A percentile compares a stretch with the other conserved stretches of the same genome.
Evolutionary conservation across 331 rosid genomes (phyloP).

Genomic region (Saraca asoca): DNA sequence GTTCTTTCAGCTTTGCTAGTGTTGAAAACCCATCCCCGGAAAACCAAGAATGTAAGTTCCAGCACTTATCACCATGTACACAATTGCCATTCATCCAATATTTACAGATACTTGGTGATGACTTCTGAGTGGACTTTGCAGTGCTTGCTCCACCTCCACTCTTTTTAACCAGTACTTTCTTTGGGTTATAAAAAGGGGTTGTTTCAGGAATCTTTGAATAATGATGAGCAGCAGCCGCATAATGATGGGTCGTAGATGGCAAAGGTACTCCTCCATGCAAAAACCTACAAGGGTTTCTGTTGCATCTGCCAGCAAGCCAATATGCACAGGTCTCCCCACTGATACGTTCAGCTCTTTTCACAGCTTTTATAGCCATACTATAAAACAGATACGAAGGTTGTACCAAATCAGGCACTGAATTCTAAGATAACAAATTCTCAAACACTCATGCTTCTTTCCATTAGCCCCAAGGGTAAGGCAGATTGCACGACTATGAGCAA

Average conservation of each 20-base stretch:
- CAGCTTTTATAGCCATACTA: conserved; percentile 31
- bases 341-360: neutral
- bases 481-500: neutral
- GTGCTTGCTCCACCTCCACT: neutral
- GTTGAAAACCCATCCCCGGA: conserved; percentile 37
- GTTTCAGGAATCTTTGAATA: neutral
- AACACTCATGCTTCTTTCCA: neutral
- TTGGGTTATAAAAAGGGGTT: neutral
- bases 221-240: neutral
- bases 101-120: conserved; percentile 37
- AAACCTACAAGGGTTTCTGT: conserved; percentile 29
- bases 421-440: neutral
- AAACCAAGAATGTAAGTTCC: conserved; percentile 47
- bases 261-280: conserved; percentile 11
- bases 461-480: neutral
- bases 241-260: neutral
- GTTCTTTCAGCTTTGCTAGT: conserved; percentile 50
- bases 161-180: neutral
- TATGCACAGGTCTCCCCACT: conserved; percentile 17
- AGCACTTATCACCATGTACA: conserved; percentile 39
- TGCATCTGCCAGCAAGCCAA: conserved; percentile 42
- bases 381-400: conserved; percentile 27
- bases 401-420: conserved; percentile 23
- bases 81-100: conserved; percentile 46
- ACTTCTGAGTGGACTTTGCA: neutral